Evolutionary conservation across 345 rosid species (phyloP), one percentile per base, ranked within the genome.

Genomic region (Luvunga scandens): DNA sequence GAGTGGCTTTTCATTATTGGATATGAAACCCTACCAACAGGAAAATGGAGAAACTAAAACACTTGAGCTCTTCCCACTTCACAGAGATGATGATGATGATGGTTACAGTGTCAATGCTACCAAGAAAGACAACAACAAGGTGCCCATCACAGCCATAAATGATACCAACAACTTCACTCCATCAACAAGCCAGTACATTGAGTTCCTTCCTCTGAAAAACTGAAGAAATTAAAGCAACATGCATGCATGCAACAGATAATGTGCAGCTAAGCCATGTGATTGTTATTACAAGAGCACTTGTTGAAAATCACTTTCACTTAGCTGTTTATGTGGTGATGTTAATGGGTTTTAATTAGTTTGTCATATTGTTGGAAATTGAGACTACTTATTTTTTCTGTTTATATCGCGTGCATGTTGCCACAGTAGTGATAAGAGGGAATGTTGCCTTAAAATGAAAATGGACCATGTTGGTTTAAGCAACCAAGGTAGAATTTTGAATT

Each of bases 151-250:
- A 75, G 57, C 81, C 73, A 66, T 84, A 63, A 86, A 85, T 66
- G 70, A 50, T 18, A 28, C 39, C 74, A 71, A 83, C 68, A 87
- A 68, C 69, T 80, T 82, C 78, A 85, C 76, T 71, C 82, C 87
- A 73, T 83, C 76, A 69, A 83, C 87, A 73, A 72, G 70, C 85
- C 86, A 86, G 80, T 88, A 72, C 69, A 81, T 89, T 71, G 91
- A 91, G 88, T 91, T 89, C 81, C 86, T 91, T 72, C 92, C 94
- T 66, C 83, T 84, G 80, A 89, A 84, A 84, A 88, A 81, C 72
- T 89, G 82, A 89, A 78, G 75, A 78, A 63, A 71, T 45, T 45
- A 45, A 45, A 45, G 50, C 50, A 45, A 34, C 50, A 56, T 28
- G 74, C 72, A 34, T 19, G 67, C 57, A 53, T 53, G 57, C 57